Base-by-base conservation (phyloP, 768 basidiomycete genomes). In the Lyophyllum atratum region DNA sequence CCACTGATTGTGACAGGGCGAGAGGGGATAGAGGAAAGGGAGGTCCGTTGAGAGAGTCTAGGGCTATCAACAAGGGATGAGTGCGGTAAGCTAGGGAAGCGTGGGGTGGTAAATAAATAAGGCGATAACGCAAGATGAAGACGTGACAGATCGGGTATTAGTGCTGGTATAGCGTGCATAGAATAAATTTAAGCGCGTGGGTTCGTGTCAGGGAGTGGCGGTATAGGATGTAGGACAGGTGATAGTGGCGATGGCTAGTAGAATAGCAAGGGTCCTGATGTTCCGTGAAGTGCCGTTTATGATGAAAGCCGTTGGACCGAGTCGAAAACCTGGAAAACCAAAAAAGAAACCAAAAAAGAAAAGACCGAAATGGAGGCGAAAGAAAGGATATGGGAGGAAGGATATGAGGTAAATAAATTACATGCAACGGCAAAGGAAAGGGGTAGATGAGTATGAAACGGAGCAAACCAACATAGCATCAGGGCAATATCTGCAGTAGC, bases 311-410 rank as follows among this genome's bases (percentile, higher is more conserved):
- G 42, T 49, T n/a, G n/a, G 40, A 45, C 40, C 40, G 37, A 15
- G 31, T 33, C 19, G 24, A 46, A 45, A 57, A 21, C 33, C 33
- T 26, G 31, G 44, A 56, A 46, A 34, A 49, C 56, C 43, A 52
- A 40, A 52, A 56, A 21, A n/a, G 44, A 56, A 46, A 34, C 56
- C 56, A 29, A 52, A 40, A 52, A 56, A 21, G 7, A 50, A 45
- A 56, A 51, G 12, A 33, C n/a, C 22, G 42, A 45, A 42, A 22
- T 24, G 10, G 28, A 51, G 11, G n/a, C n/a, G 42, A 26, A 25
- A 28, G 12, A 25, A 21, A 24, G 22, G 45, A 17, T 5, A 40
- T 37, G 33, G 21, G n/a, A 4, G 21, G 6, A 50, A 25, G 15
- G 22, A 37, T 29, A 17, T 10, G 49, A 19, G 39, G n/a, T 15